Conservation (phyloP, 129 eudicot genomes). For the Centella asiatica region DNA sequence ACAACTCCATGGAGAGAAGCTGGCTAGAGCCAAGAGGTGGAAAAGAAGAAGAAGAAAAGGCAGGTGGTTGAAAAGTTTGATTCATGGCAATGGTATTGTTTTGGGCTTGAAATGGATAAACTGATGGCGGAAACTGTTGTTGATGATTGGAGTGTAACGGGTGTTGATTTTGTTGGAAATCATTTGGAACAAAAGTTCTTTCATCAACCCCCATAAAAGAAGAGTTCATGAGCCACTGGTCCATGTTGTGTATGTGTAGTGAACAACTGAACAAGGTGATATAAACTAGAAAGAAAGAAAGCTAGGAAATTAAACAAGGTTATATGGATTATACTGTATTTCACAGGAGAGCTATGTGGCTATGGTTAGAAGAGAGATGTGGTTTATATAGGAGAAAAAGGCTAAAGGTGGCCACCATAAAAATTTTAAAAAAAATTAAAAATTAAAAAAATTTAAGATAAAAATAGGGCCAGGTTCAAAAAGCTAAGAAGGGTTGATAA, state of each 20-base stretch:
- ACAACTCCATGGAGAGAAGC: constrained; percentile 15
- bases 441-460: no score
- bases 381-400: constrained; percentile 1
- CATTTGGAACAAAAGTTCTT: neutral
- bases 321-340: no score
- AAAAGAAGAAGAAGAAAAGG: neutral
- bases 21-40: neutral
- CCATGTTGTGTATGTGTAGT: no score
- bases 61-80: neutral
- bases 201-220: constrained; percentile 21
- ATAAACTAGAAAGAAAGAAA: no score
- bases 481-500: no score
- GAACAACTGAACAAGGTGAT: no score
- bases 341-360: no score
- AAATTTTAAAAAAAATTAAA: no score
- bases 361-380: no score
- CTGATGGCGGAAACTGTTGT: constrained; percentile 3
- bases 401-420: no score
- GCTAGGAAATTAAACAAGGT: no score
- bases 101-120: neutral
- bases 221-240: constrained; percentile 20
- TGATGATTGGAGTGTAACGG: neutral
- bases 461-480: no score
- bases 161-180: neutral
- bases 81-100: neutral